Conservation (phyloP, 345 rosid species). For the Populus tremula region DNA sequence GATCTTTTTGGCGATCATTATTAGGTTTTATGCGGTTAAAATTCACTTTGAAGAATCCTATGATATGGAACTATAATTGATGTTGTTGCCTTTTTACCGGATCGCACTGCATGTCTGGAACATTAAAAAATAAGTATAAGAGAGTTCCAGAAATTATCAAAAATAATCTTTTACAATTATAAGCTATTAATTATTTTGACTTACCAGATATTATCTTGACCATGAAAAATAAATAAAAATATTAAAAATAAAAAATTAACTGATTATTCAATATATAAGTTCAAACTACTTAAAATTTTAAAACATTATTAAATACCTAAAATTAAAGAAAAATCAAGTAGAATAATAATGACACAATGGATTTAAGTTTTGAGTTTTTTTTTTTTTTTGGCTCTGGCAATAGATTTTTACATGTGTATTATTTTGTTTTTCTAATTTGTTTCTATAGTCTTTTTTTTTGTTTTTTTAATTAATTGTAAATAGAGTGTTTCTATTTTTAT, state of each 20-base stretch:
- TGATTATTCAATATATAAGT: too few species aligned
- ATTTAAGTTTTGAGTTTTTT: too few species aligned
- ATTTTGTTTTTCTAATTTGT: too few species aligned
- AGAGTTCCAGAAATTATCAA: fast-evolving
- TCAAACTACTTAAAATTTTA: too few species aligned
- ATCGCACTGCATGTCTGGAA: not conserved
- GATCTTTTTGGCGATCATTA: not conserved
- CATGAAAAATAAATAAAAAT: fast-evolving
- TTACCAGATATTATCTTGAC: fast-evolving
- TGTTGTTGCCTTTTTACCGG: not conserved
- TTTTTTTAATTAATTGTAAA: too few species aligned
- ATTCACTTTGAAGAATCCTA: not conserved
- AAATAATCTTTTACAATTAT: fast-evolving
- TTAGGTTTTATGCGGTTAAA: not conserved
- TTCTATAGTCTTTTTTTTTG: too few species aligned
- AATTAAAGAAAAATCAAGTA: too few species aligned
- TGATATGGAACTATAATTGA: not conserved
- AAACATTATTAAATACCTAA: too few species aligned
- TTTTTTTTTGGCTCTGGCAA: too few species aligned
- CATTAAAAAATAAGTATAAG: not conserved
- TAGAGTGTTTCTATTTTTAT: too few species aligned
- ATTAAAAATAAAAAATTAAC: fast-evolving
- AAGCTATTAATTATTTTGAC: fast-evolving
- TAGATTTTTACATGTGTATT: too few species aligned
- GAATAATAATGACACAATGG: too few species aligned